Evolutionary conservation across 352 stramenopile genomes (phyloP).

Genomic region (Phytopythium kandeliae): DNA sequence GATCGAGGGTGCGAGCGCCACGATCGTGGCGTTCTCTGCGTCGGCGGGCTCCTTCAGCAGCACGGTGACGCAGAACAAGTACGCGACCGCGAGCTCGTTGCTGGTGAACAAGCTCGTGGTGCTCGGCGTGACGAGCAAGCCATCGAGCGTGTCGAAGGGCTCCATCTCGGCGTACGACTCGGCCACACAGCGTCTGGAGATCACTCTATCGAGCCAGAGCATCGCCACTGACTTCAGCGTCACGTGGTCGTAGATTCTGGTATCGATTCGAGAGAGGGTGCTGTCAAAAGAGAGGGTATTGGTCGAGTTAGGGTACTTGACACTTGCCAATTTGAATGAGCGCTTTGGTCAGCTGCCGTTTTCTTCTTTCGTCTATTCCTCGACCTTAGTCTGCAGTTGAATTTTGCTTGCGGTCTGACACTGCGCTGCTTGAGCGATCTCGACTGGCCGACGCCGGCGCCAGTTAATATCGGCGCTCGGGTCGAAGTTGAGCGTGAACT

Average conservation of each 20-base stretch:
- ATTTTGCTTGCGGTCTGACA: neutral
- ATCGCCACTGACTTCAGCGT: constrained; percentile 18
- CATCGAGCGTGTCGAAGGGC: constrained; percentile 19
- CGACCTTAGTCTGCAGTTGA: neutral
- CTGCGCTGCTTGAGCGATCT: neutral
- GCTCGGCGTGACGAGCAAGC: constrained; percentile 13
- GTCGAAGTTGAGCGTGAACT: constrained; percentile 74
- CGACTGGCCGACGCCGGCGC: constrained; percentile 9
- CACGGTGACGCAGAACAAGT: too few relatives aligned
- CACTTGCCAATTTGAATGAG: neutral
- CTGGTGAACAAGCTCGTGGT: constrained; percentile 26
- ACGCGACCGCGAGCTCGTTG: constrained; percentile 1
- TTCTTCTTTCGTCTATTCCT: too few relatives aligned
- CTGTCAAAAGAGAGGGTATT: too few relatives aligned
- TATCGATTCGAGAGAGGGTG: too few relatives aligned
- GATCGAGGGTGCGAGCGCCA: too few relatives aligned
- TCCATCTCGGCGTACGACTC: constrained; percentile 20
- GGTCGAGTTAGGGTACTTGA: neutral
- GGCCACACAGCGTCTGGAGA: constrained; percentile 20
- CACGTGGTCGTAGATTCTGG: constrained; percentile 12
- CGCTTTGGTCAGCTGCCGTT: neutral
- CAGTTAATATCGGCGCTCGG: constrained; percentile 50
- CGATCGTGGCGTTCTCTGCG: too few relatives aligned
- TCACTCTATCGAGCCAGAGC: constrained; percentile 11
- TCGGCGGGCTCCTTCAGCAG: too few relatives aligned